Evolutionary conservation across 2,329 filamentous ascomycete species (phyloP).

Genomic region (Zymoseptoria ardabiliae): DNA sequence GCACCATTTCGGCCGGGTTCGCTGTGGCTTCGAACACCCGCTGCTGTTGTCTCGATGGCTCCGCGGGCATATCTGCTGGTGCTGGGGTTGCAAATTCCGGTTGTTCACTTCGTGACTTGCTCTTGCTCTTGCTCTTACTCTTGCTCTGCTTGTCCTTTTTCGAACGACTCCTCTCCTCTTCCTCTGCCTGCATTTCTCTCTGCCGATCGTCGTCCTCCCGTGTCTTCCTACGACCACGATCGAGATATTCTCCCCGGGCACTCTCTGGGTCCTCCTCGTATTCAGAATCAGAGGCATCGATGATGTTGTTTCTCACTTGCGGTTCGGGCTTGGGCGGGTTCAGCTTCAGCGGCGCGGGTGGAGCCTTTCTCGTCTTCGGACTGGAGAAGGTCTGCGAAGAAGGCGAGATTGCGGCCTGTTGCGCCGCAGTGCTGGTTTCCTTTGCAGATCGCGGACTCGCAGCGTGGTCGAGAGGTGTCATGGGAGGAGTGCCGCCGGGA

Average conservation of each 20-base stretch:
- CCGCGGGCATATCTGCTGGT: slow-evolving; percentile 8
- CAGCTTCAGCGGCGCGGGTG: slow-evolving; percentile 77
- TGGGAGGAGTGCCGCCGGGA: slow-evolving; percentile 17
- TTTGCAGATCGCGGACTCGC: slow-evolving; percentile 8
- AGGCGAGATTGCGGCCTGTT: slow-evolving; percentile 12
- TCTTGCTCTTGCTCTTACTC: slow-evolving; percentile 39
- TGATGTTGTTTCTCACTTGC: slow-evolving; percentile 28
- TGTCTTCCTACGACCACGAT: slow-evolving; percentile 70
- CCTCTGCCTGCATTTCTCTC: slow-evolving; percentile 59
- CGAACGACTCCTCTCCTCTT: slow-evolving; percentile 59
- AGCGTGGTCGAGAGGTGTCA: slow-evolving; percentile 15
- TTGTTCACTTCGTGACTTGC: background rate
- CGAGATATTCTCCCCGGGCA: slow-evolving; percentile 24
- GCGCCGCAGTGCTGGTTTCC: slow-evolving; percentile 9
- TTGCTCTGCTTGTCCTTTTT: slow-evolving; percentile 65
- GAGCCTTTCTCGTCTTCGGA: slow-evolving; percentile 59
- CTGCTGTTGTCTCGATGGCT: slow-evolving; percentile 4
- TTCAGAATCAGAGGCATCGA: slow-evolving; percentile 69
- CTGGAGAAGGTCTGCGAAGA: slow-evolving; percentile 15
- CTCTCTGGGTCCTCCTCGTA: slow-evolving; percentile 65
- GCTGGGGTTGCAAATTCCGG: slow-evolving; percentile 10
- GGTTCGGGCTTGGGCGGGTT: slow-evolving; percentile 9
- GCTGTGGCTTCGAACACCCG: slow-evolving; percentile 13
- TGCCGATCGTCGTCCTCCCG: slow-evolving; percentile 80
- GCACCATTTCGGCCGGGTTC: slow-evolving; percentile 23